Conservation (phyloP, 73 alveolate species). For the Uronychia binucleata region DNA sequence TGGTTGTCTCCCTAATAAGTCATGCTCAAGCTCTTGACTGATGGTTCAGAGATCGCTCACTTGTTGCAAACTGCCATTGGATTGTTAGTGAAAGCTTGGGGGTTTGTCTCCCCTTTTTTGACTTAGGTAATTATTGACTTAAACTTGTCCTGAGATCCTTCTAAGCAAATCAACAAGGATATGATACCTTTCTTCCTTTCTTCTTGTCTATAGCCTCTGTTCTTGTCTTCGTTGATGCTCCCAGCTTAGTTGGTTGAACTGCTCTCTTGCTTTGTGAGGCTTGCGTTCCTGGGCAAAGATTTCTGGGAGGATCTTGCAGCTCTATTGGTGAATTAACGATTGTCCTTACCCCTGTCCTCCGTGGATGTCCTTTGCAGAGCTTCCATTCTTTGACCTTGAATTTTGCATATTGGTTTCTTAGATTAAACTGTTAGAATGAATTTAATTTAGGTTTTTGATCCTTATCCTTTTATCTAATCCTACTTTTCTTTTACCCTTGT, state of each 20-base stretch:
- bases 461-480: background rate
- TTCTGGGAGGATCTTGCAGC: background rate
- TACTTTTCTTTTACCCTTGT: background rate
- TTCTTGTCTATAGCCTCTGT: background rate
- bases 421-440: background rate
- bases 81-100: background rate
- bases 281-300: background rate
- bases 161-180: background rate
- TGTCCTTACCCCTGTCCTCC: background rate
- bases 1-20: constrained; percentile 28
- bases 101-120: background rate
- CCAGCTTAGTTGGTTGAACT: background rate
- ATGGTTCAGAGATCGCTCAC: background rate
- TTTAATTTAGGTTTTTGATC: too few relatives aligned
- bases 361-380: background rate
- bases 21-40: background rate
- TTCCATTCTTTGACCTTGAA: background rate
- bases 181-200: background rate
- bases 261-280: background rate
- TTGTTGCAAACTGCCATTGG: background rate
- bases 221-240: background rate
- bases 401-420: background rate
- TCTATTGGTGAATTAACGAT: background rate
- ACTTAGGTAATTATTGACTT: constrained; percentile 1
- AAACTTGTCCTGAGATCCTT: background rate